A percentile compares a stretch with the other conserved stretches of the same genome.
phyloP scores from a whole-genome alignment of 768 basidiomycete genomes.

The Boletus coccyginus region DNA sequence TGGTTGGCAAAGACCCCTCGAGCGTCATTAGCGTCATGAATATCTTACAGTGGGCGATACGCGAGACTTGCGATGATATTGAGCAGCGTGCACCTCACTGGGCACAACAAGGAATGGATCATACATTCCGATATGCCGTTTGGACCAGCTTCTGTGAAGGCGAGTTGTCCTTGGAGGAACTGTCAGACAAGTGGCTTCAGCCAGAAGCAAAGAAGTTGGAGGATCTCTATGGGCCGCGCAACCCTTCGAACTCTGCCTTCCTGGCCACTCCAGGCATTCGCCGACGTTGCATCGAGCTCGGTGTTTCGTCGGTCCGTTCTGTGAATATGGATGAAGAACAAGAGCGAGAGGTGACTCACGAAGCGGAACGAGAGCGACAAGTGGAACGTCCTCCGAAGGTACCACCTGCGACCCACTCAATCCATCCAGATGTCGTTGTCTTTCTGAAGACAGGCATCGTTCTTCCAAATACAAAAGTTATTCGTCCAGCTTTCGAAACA shows the following conservation, averaged over 20 bases:
- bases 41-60: constrained; percentile 44
- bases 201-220: constrained; percentile 39
- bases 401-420: constrained; percentile 16
- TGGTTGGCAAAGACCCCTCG: constrained; percentile 9
- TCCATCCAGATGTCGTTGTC: constrained; percentile 19
- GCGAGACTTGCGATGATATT: constrained; percentile 43
- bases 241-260: neutral
- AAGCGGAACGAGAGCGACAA: constrained; percentile 41
- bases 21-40: constrained; percentile 22
- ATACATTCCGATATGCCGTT: constrained; percentile 10
- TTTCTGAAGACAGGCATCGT: constrained; percentile 33
- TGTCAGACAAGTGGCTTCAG: constrained; percentile 36
- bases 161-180: neutral
- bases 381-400: constrained; percentile 35
- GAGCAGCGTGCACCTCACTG: constrained; percentile 39
- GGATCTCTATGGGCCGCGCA: constrained; percentile 29
- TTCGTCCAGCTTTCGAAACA: constrained; percentile 17
- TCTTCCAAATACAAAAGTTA: constrained; percentile 10
- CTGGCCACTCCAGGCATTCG: constrained; percentile 5
- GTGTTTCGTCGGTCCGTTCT: constrained; percentile 11
- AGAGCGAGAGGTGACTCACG: constrained; percentile 46
- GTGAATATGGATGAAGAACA: constrained; percentile 45
- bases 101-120: constrained; percentile 37
- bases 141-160: constrained; percentile 15
- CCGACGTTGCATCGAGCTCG: constrained; percentile 16